Conservation (phyloP, 306 rosid species). For the Vigna angularis region DNA sequence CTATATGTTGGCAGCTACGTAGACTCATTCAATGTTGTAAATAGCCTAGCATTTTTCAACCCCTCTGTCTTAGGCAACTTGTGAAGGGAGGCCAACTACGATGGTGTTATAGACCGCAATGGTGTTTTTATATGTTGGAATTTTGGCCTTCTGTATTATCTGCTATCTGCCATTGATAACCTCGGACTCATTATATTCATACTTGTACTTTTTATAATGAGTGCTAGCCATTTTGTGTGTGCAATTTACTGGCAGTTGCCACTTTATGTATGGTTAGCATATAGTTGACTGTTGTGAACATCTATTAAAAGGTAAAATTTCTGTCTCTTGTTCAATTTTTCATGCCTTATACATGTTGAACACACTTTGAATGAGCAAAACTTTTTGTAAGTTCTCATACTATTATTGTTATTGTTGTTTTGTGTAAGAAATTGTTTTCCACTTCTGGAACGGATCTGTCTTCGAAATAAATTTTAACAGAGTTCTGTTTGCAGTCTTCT, state of each 20-base stretch:
- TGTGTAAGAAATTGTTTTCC: slow-evolving; percentile 9
- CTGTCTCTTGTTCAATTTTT: slow-evolving; percentile 15
- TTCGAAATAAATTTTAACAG: slow-evolving; percentile 33
- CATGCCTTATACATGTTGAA: slow-evolving; percentile 5
- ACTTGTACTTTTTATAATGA: not conserved
- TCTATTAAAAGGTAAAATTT: not conserved
- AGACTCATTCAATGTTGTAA: too few relatives aligned
- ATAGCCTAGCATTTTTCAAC: too few relatives aligned
- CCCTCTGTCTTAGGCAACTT: too few relatives aligned
- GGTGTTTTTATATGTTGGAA: too few relatives aligned
- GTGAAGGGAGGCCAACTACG: too few relatives aligned
- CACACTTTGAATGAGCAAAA: slow-evolving; percentile 14
- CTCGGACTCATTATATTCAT: too few relatives aligned
- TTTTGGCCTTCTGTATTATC: too few relatives aligned
- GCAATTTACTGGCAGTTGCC: slow-evolving; percentile 26
- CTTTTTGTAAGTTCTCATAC: not conserved
- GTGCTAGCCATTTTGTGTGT: not conserved
- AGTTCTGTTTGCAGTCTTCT: slow-evolving; percentile 74
- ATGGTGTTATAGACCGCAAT: too few relatives aligned
- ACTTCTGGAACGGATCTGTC: not conserved
- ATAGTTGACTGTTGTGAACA: not conserved
- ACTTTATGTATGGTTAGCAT: slow-evolving; percentile 7
- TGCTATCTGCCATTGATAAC: too few relatives aligned
- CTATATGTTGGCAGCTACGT: too few relatives aligned
- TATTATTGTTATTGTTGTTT: slow-evolving; percentile 27